phyloP scores from a whole-genome alignment of 495 filamentous ascomycete genomes.

The Entonaema liquescens region DNA sequence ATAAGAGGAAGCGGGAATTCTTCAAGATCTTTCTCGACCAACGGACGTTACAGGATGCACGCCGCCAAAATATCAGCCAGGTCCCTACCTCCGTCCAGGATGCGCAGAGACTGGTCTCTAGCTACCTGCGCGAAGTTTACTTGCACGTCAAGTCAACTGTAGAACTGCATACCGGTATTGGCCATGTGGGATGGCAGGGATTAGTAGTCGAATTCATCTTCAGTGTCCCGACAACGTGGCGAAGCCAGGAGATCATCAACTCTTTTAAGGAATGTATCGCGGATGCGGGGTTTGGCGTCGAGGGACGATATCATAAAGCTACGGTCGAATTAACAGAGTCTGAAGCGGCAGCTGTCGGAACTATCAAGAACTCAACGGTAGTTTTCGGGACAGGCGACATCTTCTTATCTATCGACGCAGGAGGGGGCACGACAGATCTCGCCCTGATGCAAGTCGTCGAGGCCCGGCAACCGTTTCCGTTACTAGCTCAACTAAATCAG shows the following conservation, averaged over 20 bases:
- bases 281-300: slow-evolving; percentile 60
- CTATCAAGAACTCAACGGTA: slow-evolving; percentile 48
- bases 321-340: slow-evolving; percentile 74
- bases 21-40: slow-evolving; percentile 70
- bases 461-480: slow-evolving; percentile 40
- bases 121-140: slow-evolving; percentile 65
- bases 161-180: slow-evolving; percentile 46
- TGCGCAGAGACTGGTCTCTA: slow-evolving; percentile 63
- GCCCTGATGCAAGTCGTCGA: slow-evolving; percentile 50
- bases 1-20: slow-evolving; percentile 56
- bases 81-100: slow-evolving; percentile 49
- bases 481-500: slow-evolving; percentile 47
- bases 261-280: slow-evolving; percentile 61
- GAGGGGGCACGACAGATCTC: slow-evolving; percentile 52
- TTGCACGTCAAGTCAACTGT: slow-evolving; percentile 61
- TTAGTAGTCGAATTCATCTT: slow-evolving; percentile 70
- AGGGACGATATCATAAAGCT: slow-evolving; percentile 55
- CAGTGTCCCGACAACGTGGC: slow-evolving; percentile 75
- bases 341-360: slow-evolving; percentile 69
- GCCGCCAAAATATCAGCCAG: slow-evolving; percentile 47
- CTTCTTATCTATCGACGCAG: slow-evolving; percentile 50
- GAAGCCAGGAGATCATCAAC: slow-evolving; percentile 64
- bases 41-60: slow-evolving; percentile 45
- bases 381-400: slow-evolving; percentile 44
- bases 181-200: slow-evolving; percentile 55